Evolutionary conservation across 371 early-diverging fungal species (phyloP).

Genomic region (Sanchytrium tribonematis): DNA sequence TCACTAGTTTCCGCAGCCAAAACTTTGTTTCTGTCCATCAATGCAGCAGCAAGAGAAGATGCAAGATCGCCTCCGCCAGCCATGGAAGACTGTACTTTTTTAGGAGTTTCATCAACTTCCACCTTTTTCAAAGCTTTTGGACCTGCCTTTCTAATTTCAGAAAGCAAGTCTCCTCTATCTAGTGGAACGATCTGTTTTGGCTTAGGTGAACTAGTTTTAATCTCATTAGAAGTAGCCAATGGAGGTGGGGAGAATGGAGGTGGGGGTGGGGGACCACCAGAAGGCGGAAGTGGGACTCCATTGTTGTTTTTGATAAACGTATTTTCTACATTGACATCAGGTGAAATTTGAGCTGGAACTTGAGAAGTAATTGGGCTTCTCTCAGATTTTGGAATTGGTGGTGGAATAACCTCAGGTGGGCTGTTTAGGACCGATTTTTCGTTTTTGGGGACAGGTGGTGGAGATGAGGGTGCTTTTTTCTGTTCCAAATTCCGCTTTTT

Average conservation of each 20-base stretch:
- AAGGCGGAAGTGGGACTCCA: not conserved
- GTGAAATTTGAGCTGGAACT: not conserved
- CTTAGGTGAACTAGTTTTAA: not conserved
- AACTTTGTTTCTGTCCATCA: conserved; percentile 3
- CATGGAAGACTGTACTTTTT: not conserved
- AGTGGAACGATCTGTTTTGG: not conserved
- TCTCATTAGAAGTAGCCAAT: not conserved
- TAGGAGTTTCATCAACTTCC: not conserved
- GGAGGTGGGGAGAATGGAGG: not conserved
- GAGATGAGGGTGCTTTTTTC: not conserved
- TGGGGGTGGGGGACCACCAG: conserved; percentile 2
- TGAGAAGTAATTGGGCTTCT: not conserved
- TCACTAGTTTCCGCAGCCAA: not conserved
- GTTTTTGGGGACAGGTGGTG: not conserved
- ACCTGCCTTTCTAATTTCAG: not conserved
- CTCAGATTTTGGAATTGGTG: not conserved
- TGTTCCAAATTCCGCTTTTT: not conserved
- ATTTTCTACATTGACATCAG: not conserved
- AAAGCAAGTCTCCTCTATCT: not conserved
- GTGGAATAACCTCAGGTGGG: not conserved
- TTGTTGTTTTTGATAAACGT: not conserved
- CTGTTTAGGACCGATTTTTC: not conserved
- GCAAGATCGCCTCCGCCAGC: conserved; percentile 3
- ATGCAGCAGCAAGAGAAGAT: conserved; percentile 2
- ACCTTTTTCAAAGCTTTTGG: not conserved